Percentiles rank a stretch among this genome's conserved stretches.
These are phyloP conservation scores for Suillus luteus DNA, from an alignment of 768 basidiomycete species.

Conservation along the genomic window DNA sequence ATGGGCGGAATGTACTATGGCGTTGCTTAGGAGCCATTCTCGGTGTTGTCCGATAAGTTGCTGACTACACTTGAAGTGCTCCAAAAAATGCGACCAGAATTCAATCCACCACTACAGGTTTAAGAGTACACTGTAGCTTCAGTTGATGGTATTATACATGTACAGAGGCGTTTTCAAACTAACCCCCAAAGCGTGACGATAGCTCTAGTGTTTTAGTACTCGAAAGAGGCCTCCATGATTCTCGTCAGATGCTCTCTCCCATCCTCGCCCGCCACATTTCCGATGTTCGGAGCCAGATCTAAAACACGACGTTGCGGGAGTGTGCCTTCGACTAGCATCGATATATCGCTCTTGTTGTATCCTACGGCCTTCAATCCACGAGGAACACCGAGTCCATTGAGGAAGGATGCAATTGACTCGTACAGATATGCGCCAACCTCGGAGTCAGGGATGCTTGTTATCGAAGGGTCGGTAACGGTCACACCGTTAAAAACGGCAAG, in stretches of 20 bases:
- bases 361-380: constrained; percentile 84
- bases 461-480: constrained; percentile 65
- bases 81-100: neutral
- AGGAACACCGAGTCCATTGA: constrained; percentile 82
- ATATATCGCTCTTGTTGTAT: constrained; percentile 66
- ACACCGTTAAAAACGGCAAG: constrained; percentile 79
- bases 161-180: neutral
- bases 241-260: constrained; percentile 78
- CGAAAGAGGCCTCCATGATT: constrained; percentile 80
- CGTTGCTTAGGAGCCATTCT: constrained; percentile 26
- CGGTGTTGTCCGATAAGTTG: constrained; percentile 6
- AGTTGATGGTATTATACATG: constrained; percentile 5
- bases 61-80: neutral
- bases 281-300: constrained; percentile 90
- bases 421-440: constrained; percentile 78
- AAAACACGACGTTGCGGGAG: constrained; percentile 90
- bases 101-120: neutral
- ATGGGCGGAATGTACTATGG: constrained; percentile 75
- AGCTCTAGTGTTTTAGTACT: constrained; percentile 54
- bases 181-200: constrained; percentile 8
- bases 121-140: neutral
- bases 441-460: constrained; percentile 73
- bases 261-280: constrained; percentile 79
- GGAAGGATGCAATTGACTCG: constrained; percentile 87
- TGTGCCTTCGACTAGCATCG: constrained; percentile 84